Evolutionary conservation across 2,329 filamentous ascomycete species (phyloP), one percentile per base, ranked within the genome.

Genomic region (Tolypocladium sp.): DNA sequence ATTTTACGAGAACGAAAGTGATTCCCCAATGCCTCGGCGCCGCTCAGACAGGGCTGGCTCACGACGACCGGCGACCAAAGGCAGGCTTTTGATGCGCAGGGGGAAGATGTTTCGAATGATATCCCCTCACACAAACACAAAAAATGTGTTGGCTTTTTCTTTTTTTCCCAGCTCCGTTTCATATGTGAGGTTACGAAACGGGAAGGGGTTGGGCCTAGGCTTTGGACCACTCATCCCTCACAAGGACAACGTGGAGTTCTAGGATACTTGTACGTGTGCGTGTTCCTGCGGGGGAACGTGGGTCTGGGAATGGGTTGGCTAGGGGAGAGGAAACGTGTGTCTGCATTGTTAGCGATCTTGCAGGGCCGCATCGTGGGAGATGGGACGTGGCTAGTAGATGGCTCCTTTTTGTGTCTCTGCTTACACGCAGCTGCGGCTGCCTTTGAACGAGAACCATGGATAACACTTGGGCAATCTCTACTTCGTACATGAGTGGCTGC

Each of bases 1-100:
- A 66, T 69, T 72, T 72, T 41, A 59, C 42, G 63, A 60, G 44
- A 58, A 62, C 52, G 56, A 59, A 57, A 62, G 56, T 38, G 53
- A 56, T 56, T 55, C 58, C 51, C 60, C 49, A 55, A 49, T 25
- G 37, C 46, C 53, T 59, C 42, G 60, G 58, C 44, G 37, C 56
- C 42, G 46, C 41, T 56, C 59, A 44, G 25, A 49, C 44, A 9
- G 58, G 53, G 55, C 57, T 57, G 58, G 62, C 60, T 62, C 59
- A 52, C 44, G 17, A 13, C 75, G 35, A 56, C 51, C n/a, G 40
- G 35, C 46, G 27, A 27, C 30, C 44, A 25, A 42, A 33, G 35
- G 33, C 20, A 8, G 20, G 58, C 33, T 52, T 57, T 57, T 35
- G 54, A 52, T 52, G 37, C 49, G 51, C 55, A 33, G 8, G 41